phyloP scores from a whole-genome alignment of 805 yeast genomes.

The Candida caryicola region DNA sequence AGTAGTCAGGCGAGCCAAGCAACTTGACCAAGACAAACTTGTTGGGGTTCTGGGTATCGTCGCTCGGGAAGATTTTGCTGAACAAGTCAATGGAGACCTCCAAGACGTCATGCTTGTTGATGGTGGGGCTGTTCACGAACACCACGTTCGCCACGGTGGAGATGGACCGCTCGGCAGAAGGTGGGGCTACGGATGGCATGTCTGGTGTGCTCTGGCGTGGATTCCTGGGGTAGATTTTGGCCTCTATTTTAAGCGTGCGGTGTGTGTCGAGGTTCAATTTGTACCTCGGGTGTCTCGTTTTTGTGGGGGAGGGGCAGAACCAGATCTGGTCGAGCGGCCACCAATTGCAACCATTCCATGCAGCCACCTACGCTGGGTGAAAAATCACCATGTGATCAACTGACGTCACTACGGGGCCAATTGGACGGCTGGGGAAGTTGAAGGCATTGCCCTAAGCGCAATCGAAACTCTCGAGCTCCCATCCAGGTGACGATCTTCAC shows the following conservation, averaged over 20 bases:
- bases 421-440: too few relatives aligned
- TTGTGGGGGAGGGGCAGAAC: not conserved
- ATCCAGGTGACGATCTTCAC: too few relatives aligned
- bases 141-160: slow-evolving; percentile 29
- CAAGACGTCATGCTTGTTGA: slow-evolving; percentile 24
- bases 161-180: slow-evolving; percentile 12
- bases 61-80: slow-evolving; percentile 29
- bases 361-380: too few relatives aligned
- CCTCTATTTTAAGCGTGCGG: not conserved
- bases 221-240: not conserved
- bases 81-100: slow-evolving; percentile 35
- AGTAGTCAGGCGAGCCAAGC: slow-evolving; percentile 39
- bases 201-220: too few relatives aligned
- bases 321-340: too few relatives aligned
- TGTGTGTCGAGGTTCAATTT: not conserved
- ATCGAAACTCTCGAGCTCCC: too few relatives aligned
- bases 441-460: too few relatives aligned
- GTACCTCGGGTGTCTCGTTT: not conserved
- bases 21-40: slow-evolving; percentile 34
- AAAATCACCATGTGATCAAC: too few relatives aligned
- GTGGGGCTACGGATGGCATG: slow-evolving; percentile 17
- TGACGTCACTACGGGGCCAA: too few relatives aligned
- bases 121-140: slow-evolving; percentile 30
- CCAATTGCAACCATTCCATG: too few relatives aligned
- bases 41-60: slow-evolving; percentile 5